Conservation (phyloP, 441 rosid species). For the Gossypium gossypioides region DNA sequence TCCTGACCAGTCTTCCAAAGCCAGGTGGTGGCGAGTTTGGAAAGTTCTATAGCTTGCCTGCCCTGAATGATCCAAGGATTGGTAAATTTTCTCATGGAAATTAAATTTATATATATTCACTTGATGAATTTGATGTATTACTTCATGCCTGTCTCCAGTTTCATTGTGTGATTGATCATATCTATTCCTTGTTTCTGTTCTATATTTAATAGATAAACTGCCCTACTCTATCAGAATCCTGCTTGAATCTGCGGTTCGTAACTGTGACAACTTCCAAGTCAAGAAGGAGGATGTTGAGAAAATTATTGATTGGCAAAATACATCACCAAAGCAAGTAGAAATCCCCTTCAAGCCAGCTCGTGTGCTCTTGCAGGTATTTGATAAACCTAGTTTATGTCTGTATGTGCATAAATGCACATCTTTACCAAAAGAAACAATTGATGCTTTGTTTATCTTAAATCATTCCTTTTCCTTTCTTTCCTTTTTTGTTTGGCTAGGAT, state of each 20-base stretch:
- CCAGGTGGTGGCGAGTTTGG: constrained; percentile 97
- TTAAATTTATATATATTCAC: not conserved
- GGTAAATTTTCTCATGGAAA: constrained; percentile 33
- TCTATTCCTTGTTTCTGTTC: constrained; percentile 9
- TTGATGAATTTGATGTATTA: not conserved
- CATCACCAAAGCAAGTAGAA: constrained; percentile 88
- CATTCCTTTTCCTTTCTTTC: constrained; percentile 7
- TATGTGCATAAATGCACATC: not conserved
- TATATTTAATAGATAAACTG: constrained; percentile 48
- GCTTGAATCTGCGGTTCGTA: constrained; percentile 94
- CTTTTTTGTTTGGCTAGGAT: constrained; percentile 38
- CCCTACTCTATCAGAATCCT: constrained; percentile 93
- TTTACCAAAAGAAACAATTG: not conserved
- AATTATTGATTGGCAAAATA: constrained; percentile 87
- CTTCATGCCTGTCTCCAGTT: not conserved
- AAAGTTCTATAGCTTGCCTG: constrained; percentile 87
- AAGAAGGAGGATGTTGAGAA: constrained; percentile 87
- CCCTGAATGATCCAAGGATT: constrained; percentile 86
- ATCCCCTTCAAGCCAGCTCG: constrained; percentile 99
- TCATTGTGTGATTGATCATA: not conserved
- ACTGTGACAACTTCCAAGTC: constrained; percentile 96
- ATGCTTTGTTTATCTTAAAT: not conserved
- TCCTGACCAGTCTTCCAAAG: constrained; percentile 79
- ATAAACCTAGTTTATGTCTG: not conserved
- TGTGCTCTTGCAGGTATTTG: constrained; percentile 77